phyloP scores from a whole-genome alignment of 2,329 filamentous ascomycete genomes.

The Metarhizium humberi region DNA sequence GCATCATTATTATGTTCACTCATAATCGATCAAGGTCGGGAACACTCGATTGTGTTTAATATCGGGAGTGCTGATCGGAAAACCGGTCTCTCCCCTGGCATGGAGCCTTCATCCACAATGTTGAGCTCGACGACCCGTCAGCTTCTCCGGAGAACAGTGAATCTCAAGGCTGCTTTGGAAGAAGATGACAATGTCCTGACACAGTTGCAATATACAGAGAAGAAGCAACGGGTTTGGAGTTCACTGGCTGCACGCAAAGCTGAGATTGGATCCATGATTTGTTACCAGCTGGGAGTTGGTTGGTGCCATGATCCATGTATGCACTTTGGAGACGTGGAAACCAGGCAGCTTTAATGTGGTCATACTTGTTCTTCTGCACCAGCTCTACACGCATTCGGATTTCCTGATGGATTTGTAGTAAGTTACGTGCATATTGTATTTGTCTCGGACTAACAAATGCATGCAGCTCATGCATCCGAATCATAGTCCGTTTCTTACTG shows the following conservation, averaged over 20 bases:
- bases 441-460: background rate
- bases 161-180: background rate
- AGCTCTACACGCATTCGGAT: slow-evolving; percentile 10
- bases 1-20: no score
- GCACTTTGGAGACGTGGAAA: background rate
- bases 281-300: background rate
- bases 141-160: background rate
- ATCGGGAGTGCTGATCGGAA: no score
- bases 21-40: no score
- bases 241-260: background rate
- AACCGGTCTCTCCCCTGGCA: no score
- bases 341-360: background rate
- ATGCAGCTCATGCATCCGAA: background rate
- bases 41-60: no score
- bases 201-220: background rate
- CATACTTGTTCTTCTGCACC: slow-evolving; percentile 7
- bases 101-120: background rate
- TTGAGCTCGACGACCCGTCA: background rate
- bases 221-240: background rate
- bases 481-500: background rate
- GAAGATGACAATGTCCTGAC: background rate
- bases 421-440: background rate
- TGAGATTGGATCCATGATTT: background rate
- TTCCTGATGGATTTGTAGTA: background rate
- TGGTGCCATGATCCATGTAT: background rate